Conservation (phyloP, 1,139 yeast genomes). For the Nakaseomyces kungkrabaensis region DNA sequence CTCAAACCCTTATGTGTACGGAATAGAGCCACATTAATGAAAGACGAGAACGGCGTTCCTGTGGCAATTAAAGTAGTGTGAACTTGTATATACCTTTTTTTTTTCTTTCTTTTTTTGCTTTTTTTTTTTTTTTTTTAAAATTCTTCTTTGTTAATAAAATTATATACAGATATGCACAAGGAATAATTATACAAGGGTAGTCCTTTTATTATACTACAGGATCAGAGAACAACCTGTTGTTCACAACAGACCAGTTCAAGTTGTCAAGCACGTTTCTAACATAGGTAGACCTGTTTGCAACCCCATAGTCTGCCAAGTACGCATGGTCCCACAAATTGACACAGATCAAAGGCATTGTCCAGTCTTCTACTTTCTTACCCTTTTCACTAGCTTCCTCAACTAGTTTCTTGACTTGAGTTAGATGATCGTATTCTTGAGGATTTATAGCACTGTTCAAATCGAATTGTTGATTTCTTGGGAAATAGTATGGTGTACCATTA, state of each 20-base stretch:
- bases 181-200: neutral
- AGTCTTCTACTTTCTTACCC: conserved; percentile 43
- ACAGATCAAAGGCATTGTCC: conserved; percentile 68
- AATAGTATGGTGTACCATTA: conserved; percentile 86
- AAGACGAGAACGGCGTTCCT: conserved; percentile 45
- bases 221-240: conserved; percentile 40
- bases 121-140: neutral
- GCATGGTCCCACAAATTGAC: conserved; percentile 86
- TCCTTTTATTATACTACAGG: neutral
- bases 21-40: conserved; percentile 57
- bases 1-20: conserved; percentile 52
- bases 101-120: neutral
- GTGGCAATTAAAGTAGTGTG: conserved; percentile 58
- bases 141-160: neutral
- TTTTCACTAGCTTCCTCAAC: conserved; percentile 21
- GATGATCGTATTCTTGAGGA: conserved; percentile 40
- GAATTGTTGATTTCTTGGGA: conserved; percentile 60
- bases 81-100: neutral
- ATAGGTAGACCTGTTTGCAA: conserved; percentile 63
- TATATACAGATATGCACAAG: neutral
- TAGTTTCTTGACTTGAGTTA: conserved; percentile 39
- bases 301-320: conserved; percentile 73
- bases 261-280: conserved; percentile 68
- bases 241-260: conserved; percentile 81
- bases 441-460: conserved; percentile 63